A percentile compares a stretch with the other conserved stretches of the same genome.
Conservation (phyloP, 169 alveolate species). For the Cryptosporidium baileyi region DNA sequence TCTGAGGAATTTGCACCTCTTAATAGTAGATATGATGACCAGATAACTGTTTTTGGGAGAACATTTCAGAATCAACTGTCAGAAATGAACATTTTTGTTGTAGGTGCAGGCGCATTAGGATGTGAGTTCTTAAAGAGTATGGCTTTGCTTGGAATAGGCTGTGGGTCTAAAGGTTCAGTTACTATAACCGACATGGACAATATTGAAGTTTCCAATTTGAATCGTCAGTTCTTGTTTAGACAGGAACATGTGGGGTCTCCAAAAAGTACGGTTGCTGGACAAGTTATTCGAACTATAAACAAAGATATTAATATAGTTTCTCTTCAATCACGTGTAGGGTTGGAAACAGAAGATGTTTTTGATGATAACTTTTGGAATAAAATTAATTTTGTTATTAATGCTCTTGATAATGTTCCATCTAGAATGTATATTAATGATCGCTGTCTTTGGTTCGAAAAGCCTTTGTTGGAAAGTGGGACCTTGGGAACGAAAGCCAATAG, state of each 20-base stretch:
- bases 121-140: slow-evolving; percentile 96
- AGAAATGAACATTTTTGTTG: slow-evolving; percentile 85
- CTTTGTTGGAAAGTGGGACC: slow-evolving; percentile 98
- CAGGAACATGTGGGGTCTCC: slow-evolving; percentile 78
- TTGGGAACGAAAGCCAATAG: slow-evolving; percentile 97
- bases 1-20: slow-evolving; percentile 77
- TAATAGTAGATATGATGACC: slow-evolving; percentile 89
- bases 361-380: slow-evolving; percentile 97
- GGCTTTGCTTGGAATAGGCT: slow-evolving; percentile 95
- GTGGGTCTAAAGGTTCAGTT: slow-evolving; percentile 84
- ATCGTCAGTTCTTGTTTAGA: slow-evolving; percentile 97
- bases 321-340: slow-evolving; percentile 90
- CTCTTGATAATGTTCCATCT: slow-evolving; percentile 96
- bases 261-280: slow-evolving; percentile 81
- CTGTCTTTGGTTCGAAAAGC: slow-evolving; percentile 97
- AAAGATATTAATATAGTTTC: slow-evolving; percentile 81
- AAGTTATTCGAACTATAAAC: slow-evolving; percentile 88
- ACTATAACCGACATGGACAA: slow-evolving; percentile 97
- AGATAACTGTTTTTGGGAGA: slow-evolving; percentile 88
- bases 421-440: slow-evolving; percentile 96
- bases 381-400: slow-evolving; percentile 93
- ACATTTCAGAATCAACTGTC: slow-evolving; percentile 81
- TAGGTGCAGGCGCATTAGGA: slow-evolving; percentile 99
- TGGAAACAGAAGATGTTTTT: slow-evolving; percentile 94
- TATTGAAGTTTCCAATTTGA: slow-evolving; percentile 95